These are phyloP conservation scores for Colletotrichum lentis DNA, from an alignment of 2,329 filamentous ascomycete genomes.

Conservation along the genomic window DNA sequence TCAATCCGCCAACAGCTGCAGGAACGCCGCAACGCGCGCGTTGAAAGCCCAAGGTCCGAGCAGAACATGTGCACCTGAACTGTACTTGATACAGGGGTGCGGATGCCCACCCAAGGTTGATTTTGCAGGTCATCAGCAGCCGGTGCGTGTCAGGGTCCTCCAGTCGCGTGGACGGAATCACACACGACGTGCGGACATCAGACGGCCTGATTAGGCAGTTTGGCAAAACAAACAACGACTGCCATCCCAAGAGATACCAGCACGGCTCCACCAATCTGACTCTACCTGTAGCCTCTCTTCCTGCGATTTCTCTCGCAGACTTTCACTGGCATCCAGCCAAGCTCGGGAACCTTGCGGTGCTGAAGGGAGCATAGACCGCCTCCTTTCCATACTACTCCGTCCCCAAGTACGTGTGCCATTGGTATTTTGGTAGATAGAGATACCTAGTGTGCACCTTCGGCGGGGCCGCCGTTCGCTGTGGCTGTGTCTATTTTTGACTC, in stretches of 20 bases:
- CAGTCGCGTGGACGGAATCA: constrained; percentile 17
- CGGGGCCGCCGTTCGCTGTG: constrained; percentile 27
- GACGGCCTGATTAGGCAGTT: constrained; percentile 4
- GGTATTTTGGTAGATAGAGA: no score
- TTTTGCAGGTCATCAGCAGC: no score
- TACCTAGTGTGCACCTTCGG: constrained; percentile 5
- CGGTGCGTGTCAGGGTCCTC: background rate
- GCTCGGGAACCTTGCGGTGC: background rate
- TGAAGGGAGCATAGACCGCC: constrained; percentile 8
- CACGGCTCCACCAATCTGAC: background rate
- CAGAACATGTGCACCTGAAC: no score
- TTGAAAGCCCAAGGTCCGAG: background rate
- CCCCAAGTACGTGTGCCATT: no score
- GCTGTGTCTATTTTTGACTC: constrained; percentile 37
- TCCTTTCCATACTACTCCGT: background rate
- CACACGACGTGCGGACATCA: background rate
- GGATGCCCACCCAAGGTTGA: no score
- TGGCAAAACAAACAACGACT: background rate
- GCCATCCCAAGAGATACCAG: constrained; percentile 16
- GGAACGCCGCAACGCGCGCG: constrained; percentile 11
- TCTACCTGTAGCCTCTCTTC: background rate
- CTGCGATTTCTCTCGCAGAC: no score
- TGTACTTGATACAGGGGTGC: no score
- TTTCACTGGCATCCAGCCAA: background rate
- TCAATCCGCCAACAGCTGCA: constrained; percentile 20